These are phyloP conservation scores for Rhizophlyctis rosea DNA, from an alignment of 192 early-diverging fungal genomes.

Conservation along the genomic window DNA sequence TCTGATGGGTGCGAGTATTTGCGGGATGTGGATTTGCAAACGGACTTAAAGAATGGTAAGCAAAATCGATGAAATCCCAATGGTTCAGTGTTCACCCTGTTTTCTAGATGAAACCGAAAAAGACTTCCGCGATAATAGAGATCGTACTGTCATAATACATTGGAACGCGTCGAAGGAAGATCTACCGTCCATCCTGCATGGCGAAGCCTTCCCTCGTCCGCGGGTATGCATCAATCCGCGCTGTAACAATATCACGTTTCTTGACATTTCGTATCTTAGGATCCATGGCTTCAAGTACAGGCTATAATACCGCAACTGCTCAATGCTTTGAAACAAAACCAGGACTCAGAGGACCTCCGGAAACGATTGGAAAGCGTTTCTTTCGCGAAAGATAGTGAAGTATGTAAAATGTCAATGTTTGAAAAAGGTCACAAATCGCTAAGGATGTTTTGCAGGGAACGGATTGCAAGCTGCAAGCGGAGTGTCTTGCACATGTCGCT, in stretches of 20 bases:
- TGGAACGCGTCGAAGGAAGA: slow-evolving; percentile 36
- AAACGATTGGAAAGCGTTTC: too few relatives aligned
- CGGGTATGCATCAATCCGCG: slow-evolving; percentile 6
- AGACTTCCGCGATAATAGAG: slow-evolving; percentile 52
- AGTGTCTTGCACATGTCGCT: too few relatives aligned
- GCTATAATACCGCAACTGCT: slow-evolving; percentile 33
- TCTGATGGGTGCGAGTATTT: slow-evolving; percentile 3
- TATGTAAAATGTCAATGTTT: too few relatives aligned
- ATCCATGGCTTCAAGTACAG: slow-evolving; percentile 32
- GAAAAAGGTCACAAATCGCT: too few relatives aligned
- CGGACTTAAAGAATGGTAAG: slow-evolving; percentile 3
- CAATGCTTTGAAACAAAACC: too few relatives aligned
- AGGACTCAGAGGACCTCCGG: too few relatives aligned
- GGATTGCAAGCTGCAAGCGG: too few relatives aligned
- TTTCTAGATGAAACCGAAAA: not conserved
- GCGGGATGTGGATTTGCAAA: slow-evolving; percentile 8
- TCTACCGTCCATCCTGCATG: slow-evolving; percentile 36
- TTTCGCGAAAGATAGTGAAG: too few relatives aligned
- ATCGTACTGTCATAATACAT: slow-evolving; percentile 62
- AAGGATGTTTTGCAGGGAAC: too few relatives aligned
- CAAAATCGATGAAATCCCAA: not conserved
- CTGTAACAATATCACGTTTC: slow-evolving; percentile 27
- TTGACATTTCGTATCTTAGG: slow-evolving; percentile 15
- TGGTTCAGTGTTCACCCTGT: not conserved
- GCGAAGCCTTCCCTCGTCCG: slow-evolving; percentile 6